Conservation (phyloP, 2,329 filamentous ascomycete genomes). For the Lachnellula arida region DNA sequence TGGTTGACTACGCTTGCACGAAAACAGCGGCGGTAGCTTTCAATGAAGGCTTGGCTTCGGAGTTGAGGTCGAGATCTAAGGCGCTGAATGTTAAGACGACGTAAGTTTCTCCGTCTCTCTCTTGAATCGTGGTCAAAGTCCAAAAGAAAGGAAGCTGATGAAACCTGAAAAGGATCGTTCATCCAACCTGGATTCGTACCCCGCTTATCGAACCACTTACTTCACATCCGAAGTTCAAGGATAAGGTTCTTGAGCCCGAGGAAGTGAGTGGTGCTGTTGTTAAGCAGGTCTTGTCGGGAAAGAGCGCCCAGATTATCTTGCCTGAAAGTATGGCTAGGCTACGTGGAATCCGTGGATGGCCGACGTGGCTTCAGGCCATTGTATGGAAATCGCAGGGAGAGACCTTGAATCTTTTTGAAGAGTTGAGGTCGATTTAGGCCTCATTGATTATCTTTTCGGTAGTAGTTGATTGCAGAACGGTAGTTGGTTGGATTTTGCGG, state of each 20-base stretch:
- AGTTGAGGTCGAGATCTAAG: slow-evolving; percentile 55
- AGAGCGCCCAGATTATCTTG: slow-evolving; percentile 37
- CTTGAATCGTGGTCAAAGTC: background rate
- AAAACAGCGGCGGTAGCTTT: slow-evolving; percentile 64
- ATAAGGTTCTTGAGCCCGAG: slow-evolving; percentile 51
- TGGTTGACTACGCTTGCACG: slow-evolving; percentile 60
- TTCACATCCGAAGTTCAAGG: slow-evolving; percentile 43
- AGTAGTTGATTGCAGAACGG: background rate
- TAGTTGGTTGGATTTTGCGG: background rate
- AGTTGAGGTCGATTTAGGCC: background rate
- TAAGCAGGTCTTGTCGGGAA: slow-evolving; percentile 52
- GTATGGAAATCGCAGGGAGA: background rate
- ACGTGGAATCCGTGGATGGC: background rate
- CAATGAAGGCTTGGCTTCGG: slow-evolving; percentile 59
- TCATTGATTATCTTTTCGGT: background rate
- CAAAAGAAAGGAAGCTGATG: background rate
- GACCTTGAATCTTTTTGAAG: background rate
- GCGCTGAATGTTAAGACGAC: slow-evolving; percentile 52
- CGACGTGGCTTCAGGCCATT: background rate
- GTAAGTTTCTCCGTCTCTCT: slow-evolving; percentile 18
- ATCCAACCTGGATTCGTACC: slow-evolving; percentile 57
- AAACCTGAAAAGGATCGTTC: slow-evolving; percentile 46
- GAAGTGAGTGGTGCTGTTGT: slow-evolving; percentile 60
- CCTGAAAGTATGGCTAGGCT: background rate
- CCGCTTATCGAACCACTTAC: slow-evolving; percentile 51